Conservation (phyloP, 2,329 filamentous ascomycete species). For the Aspergillus quadricinctus region DNA sequence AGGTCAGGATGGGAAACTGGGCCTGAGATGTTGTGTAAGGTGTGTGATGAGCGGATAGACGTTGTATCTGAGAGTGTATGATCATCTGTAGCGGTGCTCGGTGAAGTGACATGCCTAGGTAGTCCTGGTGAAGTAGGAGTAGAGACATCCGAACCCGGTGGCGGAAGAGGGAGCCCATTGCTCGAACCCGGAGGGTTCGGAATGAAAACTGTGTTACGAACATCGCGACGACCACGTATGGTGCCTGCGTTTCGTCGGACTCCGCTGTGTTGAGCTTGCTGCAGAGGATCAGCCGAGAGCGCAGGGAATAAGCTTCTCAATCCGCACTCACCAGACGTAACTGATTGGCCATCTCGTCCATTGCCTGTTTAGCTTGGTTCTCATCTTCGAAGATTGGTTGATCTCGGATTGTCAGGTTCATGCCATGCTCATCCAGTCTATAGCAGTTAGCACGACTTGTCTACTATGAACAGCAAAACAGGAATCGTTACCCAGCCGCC, state of each 20-base stretch:
- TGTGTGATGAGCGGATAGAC: constrained; percentile 84
- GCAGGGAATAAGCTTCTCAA: neutral
- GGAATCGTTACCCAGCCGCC: constrained; percentile 33
- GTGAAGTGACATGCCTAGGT: constrained; percentile 41
- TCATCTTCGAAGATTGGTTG: constrained; percentile 49
- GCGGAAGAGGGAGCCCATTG: constrained; percentile 25
- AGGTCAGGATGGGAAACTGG: constrained; percentile 79
- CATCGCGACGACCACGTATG: constrained; percentile 81
- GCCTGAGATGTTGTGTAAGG: constrained; percentile 62
- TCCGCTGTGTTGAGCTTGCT: constrained; percentile 45
- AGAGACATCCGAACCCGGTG: constrained; percentile 24
- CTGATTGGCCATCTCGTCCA: constrained; percentile 48
- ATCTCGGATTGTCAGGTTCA: constrained; percentile 47
- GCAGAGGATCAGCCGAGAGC: constrained; percentile 15
- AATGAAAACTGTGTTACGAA: constrained; percentile 84
- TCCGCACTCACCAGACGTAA: constrained; percentile 38
- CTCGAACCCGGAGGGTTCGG: constrained; percentile 46
- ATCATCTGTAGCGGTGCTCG: constrained; percentile 56
- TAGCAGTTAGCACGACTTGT: constrained; percentile 14
- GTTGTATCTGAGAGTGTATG: constrained; percentile 77
- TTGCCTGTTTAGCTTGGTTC: constrained; percentile 44
- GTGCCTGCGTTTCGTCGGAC: constrained; percentile 70
- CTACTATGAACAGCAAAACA: neutral
- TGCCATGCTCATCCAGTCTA: constrained; percentile 40
- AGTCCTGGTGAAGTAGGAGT: constrained; percentile 34